Percentiles rank a stretch among this genome's conserved stretches.
These are phyloP conservation scores for Leccinum fallax DNA, from an alignment of 1,284 basidiomycete genomes.

Conservation along the genomic window DNA sequence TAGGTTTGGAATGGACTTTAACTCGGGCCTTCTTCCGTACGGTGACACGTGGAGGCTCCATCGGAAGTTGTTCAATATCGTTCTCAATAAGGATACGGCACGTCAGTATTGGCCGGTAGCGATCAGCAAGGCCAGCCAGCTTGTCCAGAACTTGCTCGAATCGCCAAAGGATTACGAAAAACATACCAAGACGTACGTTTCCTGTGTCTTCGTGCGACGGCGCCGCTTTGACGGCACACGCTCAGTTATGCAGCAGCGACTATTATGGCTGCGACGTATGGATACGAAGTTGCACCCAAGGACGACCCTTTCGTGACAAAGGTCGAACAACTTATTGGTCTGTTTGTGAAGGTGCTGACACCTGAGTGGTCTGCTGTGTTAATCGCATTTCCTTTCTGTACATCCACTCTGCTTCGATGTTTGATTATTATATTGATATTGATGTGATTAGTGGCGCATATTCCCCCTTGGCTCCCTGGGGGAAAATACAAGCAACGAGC, in stretches of 20 bases:
- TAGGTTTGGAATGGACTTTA: conserved; percentile 36
- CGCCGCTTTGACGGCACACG: background rate
- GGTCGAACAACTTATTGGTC: conserved; percentile 6
- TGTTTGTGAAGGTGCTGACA: conserved; percentile 20
- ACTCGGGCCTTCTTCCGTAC: conserved; percentile 29
- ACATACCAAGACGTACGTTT: conserved; percentile 27
- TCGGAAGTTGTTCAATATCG: conserved; percentile 25
- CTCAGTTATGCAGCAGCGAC: conserved; percentile 24
- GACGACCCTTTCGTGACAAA: conserved; percentile 30
- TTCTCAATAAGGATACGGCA: conserved; percentile 16
- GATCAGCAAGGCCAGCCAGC: conserved; percentile 22
- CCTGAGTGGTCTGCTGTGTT: conserved; percentile 26
- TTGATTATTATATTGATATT: conserved; percentile 23
- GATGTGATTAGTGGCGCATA: conserved; percentile 20
- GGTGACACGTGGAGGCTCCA: conserved; percentile 30
- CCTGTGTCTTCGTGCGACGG: background rate
- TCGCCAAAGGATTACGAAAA: conserved; percentile 18
- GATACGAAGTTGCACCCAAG: conserved; percentile 24
- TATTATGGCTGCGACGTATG: conserved; percentile 31
- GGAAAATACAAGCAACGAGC: conserved; percentile 31
- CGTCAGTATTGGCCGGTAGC: conserved; percentile 18
- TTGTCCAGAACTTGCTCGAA: conserved; percentile 25
- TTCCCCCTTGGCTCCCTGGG: conserved; percentile 44
- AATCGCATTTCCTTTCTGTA: conserved; percentile 28
- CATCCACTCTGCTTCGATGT: conserved; percentile 6